phyloP scores from a whole-genome alignment of 1,284 basidiomycete species.

The Tylopilus sp. region DNA sequence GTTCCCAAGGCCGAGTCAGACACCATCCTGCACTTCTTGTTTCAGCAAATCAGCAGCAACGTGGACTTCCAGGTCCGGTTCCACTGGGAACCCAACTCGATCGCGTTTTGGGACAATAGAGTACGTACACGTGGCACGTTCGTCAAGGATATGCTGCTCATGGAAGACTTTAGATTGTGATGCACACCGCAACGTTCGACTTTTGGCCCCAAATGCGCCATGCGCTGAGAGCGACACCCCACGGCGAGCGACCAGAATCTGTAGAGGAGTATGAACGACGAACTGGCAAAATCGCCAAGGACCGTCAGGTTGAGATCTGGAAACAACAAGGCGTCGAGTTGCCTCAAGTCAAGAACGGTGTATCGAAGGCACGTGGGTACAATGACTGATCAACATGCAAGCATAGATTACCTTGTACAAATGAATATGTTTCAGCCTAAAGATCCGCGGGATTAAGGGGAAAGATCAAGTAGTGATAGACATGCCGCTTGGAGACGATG shows the following conservation, averaged over 20 bases:
- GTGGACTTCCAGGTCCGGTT: conserved; percentile 80
- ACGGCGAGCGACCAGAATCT: conserved; percentile 79
- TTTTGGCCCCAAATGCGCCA: conserved; percentile 82
- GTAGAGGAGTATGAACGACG: conserved; percentile 79
- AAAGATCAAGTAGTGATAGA: neutral
- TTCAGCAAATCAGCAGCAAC: conserved; percentile 75
- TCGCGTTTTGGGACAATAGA: conserved; percentile 83
- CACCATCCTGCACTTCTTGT: conserved; percentile 74
- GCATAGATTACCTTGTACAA: neutral
- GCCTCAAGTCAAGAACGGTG: conserved; percentile 42
- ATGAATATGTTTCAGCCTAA: neutral
- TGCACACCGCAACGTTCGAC: conserved; percentile 82
- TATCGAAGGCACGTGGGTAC: conserved; percentile 62
- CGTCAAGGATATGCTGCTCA: conserved; percentile 4
- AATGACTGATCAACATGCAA: conserved; percentile 55
- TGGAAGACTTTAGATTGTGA: conserved; percentile 62
- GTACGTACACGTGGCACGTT: conserved; percentile 41
- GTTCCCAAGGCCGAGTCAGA: conserved; percentile 87
- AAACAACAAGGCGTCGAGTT: conserved; percentile 66
- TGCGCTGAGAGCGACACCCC: conserved; percentile 85
- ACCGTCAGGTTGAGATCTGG: conserved; percentile 75
- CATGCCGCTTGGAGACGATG: neutral
- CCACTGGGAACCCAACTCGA: conserved; percentile 74
- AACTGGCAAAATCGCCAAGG: conserved; percentile 72
- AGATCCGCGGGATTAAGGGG: neutral